Evolutionary conservation across 140 eudicot genomes (phyloP).

Genomic region (Anethum foeniculum): DNA sequence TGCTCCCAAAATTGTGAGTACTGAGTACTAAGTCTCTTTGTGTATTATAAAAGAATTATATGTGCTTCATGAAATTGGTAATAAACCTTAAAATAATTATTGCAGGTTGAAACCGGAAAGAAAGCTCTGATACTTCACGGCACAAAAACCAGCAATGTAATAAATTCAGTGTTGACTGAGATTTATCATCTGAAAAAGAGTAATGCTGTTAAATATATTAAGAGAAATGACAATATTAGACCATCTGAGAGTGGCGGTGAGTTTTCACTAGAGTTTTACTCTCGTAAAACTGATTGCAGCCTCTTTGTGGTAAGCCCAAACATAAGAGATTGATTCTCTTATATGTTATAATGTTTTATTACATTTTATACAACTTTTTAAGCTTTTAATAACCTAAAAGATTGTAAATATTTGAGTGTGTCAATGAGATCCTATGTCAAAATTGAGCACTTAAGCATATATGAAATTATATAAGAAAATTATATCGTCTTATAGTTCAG

Average conservation of each 20-base stretch:
- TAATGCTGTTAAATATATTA: slow-evolving; percentile 53
- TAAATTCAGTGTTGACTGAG: slow-evolving; percentile 66
- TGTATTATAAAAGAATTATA: background rate
- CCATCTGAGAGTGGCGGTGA: slow-evolving; percentile 97
- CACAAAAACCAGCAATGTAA: slow-evolving; percentile 65
- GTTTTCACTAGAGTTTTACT: slow-evolving; percentile 74
- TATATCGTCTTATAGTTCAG: background rate
- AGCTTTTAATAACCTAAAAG: background rate
- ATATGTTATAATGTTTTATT: background rate
- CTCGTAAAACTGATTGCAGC: slow-evolving; percentile 88
- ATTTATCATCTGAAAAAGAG: slow-evolving; percentile 81
- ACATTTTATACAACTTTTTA: background rate
- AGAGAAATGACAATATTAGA: slow-evolving; percentile 69
- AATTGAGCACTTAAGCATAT: background rate
- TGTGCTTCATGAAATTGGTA: background rate
- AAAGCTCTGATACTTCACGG: slow-evolving; percentile 85
- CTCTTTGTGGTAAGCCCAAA: slow-evolving; percentile 60
- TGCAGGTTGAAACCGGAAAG: slow-evolving; percentile 79
- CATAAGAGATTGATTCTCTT: background rate
- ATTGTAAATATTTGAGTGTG: background rate
- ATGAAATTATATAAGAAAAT: no score
- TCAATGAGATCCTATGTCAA: background rate
- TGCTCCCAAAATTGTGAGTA: slow-evolving; percentile 60
- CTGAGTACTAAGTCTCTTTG: slow-evolving; percentile 10
- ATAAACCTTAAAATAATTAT: background rate